Evolutionary conservation across 768 basidiomycete genomes (phyloP), one percentile per base, ranked within the genome.

Genomic region (Serendipita vermifera): DNA sequence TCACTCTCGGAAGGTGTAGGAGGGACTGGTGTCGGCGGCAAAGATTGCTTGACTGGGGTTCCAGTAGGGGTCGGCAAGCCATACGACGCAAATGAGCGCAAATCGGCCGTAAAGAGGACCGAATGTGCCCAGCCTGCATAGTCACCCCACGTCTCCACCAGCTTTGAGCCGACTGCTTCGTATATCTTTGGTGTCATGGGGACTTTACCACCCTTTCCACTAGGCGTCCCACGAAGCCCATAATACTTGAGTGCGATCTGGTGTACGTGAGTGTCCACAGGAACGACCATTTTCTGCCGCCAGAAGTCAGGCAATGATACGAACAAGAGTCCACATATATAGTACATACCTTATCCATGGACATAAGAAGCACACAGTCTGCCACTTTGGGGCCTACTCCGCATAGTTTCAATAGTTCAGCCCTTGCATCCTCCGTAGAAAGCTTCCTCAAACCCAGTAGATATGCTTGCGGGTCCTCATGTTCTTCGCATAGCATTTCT

Each of bases 371-470:
- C 27, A 96, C 72, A 63, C 96, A 99, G 65, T 99, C 96, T 2
- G 94, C 94, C 0, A 99, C 96, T 66, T 99, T 99, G 33, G 89
- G 76, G 3, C 96, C 96, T 1, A 99, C 94, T 0, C 96, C 96
- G 39, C 86, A 76, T 56, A 97, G 81, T 64, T 78, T 82, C 33
- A 94, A 70, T 22, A 99, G 73, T 60, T 85, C 82, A 38, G 77
- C 74, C 61, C 92, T 73, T 22, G 90, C 89, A 24, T 77, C 75
- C 0, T 68, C 66, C 0, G 83, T 83, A 22, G 64, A 68, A 57
- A 65, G 60, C 1, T 62, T 63, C 43, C 89, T 71, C 20, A 91
- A 67, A 5, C 72, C 68, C 55, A 64, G 58, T 2, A 91, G 73
- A 78, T 83, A 88, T 55, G 66, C 64, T 58, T 87, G 81, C 2